phyloP scores from a whole-genome alignment of 2,329 filamentous ascomycete genomes.

The Trichocomaceae sp. region DNA sequence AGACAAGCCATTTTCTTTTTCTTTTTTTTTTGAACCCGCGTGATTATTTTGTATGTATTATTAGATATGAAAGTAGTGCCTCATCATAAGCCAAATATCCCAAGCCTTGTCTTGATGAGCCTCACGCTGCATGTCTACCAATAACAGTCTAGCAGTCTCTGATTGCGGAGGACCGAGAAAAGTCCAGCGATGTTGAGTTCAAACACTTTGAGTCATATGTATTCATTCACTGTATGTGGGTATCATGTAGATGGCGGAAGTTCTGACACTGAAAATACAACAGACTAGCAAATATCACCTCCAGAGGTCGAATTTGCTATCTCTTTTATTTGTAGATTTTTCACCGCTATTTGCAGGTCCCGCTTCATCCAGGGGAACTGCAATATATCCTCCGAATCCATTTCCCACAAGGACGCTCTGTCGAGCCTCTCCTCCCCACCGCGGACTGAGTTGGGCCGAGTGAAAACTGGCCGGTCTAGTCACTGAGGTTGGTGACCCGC shows the following conservation, averaged over 20 bases:
- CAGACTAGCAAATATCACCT: slow-evolving; percentile 18
- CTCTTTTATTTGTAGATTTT: slow-evolving; percentile 19
- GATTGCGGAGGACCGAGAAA: too few relatives aligned
- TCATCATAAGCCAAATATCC: too few relatives aligned
- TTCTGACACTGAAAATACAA: not conserved
- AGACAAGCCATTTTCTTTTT: too few relatives aligned
- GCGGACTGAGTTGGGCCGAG: slow-evolving; percentile 44
- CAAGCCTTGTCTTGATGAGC: too few relatives aligned
- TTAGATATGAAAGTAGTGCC: too few relatives aligned
- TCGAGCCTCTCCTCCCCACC: slow-evolving; percentile 55
- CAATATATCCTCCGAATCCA: slow-evolving; percentile 60
- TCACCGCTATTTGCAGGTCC: slow-evolving; percentile 31
- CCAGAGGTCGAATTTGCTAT: slow-evolving; percentile 35
- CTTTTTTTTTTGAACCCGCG: too few relatives aligned
- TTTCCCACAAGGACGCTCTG: slow-evolving; percentile 61
- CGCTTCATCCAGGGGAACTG: slow-evolving; percentile 51
- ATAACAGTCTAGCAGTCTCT: too few relatives aligned
- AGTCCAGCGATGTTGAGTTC: too few relatives aligned
- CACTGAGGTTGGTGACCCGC: slow-evolving; percentile 31
- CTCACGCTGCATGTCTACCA: too few relatives aligned
- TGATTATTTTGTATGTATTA: too few relatives aligned
- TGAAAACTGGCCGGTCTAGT: slow-evolving; percentile 43
- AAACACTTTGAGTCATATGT: too few relatives aligned
- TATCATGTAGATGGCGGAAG: not conserved
- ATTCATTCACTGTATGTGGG: too few relatives aligned